These are phyloP conservation scores for Castanospermum australe DNA, from an alignment of 306 rosid species.

Conservation along the genomic window DNA sequence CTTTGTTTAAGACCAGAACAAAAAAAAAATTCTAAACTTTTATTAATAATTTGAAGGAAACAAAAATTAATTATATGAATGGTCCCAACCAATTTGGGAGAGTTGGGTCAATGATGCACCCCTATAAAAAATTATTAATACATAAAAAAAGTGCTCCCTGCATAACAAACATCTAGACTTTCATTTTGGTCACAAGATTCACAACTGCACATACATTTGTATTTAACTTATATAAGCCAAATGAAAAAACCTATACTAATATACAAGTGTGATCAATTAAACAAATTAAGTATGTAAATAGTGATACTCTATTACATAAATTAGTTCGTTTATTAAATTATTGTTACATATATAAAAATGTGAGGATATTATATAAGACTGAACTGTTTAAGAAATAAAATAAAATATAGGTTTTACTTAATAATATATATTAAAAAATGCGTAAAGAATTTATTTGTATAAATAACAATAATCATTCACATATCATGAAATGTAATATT, in stretches of 20 bases:
- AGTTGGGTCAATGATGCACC: constrained; percentile 23
- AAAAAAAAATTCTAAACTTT: background rate
- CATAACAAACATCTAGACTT: background rate
- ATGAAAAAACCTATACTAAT: background rate
- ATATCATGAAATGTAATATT: background rate
- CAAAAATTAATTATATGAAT: background rate
- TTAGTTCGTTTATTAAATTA: too few species aligned
- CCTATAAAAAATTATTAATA: background rate
- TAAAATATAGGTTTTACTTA: background rate
- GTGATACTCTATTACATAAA: background rate
- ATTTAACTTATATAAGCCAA: background rate
- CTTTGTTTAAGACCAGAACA: background rate
- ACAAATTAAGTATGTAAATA: background rate
- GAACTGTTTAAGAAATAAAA: background rate
- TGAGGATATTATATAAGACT: too few species aligned
- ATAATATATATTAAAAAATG: too few species aligned
- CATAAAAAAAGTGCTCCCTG: background rate
- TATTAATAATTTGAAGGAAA: background rate
- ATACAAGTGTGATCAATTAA: background rate
- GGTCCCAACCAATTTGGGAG: constrained; percentile 18
- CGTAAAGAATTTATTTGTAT: too few species aligned
- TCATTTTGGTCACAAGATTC: background rate
- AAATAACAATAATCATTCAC: background rate
- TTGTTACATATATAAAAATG: too few species aligned
- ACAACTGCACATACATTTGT: background rate